Base-by-base conservation (phyloP, 305 asterid species). In the Striga hermonthica region DNA sequence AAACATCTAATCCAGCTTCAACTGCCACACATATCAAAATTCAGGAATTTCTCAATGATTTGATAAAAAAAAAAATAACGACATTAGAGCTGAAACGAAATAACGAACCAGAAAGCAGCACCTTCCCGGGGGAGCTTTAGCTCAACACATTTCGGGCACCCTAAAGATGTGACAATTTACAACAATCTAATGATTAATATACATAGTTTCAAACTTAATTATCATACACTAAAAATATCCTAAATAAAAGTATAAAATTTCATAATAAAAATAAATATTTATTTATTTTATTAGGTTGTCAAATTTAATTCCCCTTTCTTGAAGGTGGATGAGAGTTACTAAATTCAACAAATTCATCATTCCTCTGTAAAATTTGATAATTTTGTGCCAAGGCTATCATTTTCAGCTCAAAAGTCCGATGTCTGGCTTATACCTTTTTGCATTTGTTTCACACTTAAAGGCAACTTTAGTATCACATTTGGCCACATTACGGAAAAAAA, bases 61-160 rank as follows among this genome's bases (percentile, higher is more conserved):
- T n/a, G n/a, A n/a, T n/a, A n/a, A n/a, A n/a, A n/a, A 69, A n/a
- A n/a, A n/a, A n/a, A n/a, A n/a, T n/a, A n/a, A 65, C 34, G 62
- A 47, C 45, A 75, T 40, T 61, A 34, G 10, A 39, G 35, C 56
- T 11, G 48, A 43, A 28, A 59, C 62, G 54, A 76, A 40, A 58
- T 62, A 68, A 90, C 95, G 40, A 82, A 93, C 97, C 99, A 93
- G 95, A 93, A 93, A 69, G 99, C 87, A 77, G 99, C 95, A 47
- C 79, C 89, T 75, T 86, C 95, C 31, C 97, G 97, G 12, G 99
- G 91, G 78, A 93, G 99, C 91, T 88, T 93, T 57, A 90, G 67
- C 64, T 90, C 88, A 1, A 85, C 91, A 52, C 99, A 93, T 78
- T 93, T 93, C 4, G 99, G 99, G 73, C 99, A 90, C 86, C 99